Percentiles rank a stretch among this genome's conserved stretches.
phyloP scores from a whole-genome alignment of 805 yeast genomes.

The Blastobotrys americana region DNA sequence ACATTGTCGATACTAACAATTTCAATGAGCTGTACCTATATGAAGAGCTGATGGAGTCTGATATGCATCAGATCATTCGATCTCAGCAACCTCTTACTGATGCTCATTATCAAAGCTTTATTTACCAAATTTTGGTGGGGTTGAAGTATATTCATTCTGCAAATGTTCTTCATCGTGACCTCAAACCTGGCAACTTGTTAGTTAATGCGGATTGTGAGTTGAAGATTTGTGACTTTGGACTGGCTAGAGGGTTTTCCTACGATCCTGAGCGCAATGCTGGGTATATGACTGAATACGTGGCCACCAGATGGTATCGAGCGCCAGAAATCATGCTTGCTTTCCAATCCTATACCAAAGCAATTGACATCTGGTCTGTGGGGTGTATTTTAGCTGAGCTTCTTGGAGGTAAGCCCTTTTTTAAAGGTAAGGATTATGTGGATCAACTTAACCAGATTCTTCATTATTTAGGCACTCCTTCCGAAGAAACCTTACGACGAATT shows the following conservation, averaged over 20 bases:
- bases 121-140: slow-evolving; percentile 89
- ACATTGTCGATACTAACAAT: slow-evolving; percentile 68
- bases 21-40: slow-evolving; percentile 90
- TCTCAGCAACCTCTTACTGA: slow-evolving; percentile 92
- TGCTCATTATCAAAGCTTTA: slow-evolving; percentile 88
- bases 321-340: slow-evolving; percentile 96
- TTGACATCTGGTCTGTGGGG: slow-evolving; percentile 96
- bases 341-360: slow-evolving; percentile 88
- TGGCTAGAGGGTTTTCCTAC: slow-evolving; percentile 57
- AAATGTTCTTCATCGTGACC: slow-evolving; percentile 86
- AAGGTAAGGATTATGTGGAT: slow-evolving; percentile 90
- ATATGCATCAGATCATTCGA: slow-evolving; percentile 93
- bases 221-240: slow-evolving; percentile 90
- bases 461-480: slow-evolving; percentile 79
- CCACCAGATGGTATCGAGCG: slow-evolving; percentile 96
- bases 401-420: slow-evolving; percentile 79
- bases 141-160: slow-evolving; percentile 84
- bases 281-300: slow-evolving; percentile 94
- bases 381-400: slow-evolving; percentile 90
- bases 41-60: slow-evolving; percentile 98
- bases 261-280: slow-evolving; percentile 58
- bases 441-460: slow-evolving; percentile 81
- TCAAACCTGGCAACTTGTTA: slow-evolving; percentile 82
- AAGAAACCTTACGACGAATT: slow-evolving; percentile 73
- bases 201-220: slow-evolving; percentile 90